Conservation (phyloP, 768 basidiomycete genomes). For the Podaxis rugospora region DNA sequence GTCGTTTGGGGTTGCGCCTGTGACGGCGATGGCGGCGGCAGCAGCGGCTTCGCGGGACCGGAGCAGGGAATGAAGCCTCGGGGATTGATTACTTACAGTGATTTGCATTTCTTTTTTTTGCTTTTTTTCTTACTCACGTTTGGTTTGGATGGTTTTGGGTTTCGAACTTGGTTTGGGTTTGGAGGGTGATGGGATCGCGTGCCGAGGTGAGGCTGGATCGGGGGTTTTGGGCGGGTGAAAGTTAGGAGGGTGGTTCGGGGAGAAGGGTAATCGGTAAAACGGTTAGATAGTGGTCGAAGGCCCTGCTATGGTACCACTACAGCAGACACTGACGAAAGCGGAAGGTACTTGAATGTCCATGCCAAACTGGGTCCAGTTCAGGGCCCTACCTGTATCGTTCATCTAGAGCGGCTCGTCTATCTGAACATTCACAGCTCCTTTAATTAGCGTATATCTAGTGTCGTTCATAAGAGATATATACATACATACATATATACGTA, state of each 20-base stretch:
- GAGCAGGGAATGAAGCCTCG: neutral
- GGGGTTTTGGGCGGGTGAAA: no score
- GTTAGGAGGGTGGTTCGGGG: neutral
- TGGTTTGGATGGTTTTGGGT: neutral
- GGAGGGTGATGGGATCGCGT: neutral
- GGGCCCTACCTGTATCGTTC: neutral
- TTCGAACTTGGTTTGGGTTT: neutral
- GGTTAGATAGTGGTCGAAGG: neutral
- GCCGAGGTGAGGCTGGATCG: no score
- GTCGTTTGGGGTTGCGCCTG: conserved; percentile 47
- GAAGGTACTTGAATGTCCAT: neutral
- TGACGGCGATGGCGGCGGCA: neutral
- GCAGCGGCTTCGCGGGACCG: neutral
- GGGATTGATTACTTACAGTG: neutral
- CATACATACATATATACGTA: neutral
- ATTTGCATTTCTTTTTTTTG: neutral
- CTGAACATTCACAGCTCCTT: neutral
- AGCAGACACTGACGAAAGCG: neutral
- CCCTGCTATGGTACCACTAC: neutral
- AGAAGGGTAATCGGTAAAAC: neutral
- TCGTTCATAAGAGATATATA: neutral
- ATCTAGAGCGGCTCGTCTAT: neutral
- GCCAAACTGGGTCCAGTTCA: neutral
- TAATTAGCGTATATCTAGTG: neutral
- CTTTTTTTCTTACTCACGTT: neutral